phyloP scores from a whole-genome alignment of 1,284 basidiomycete genomes.

The Cutaneotrichosporon spelunceum region DNA sequence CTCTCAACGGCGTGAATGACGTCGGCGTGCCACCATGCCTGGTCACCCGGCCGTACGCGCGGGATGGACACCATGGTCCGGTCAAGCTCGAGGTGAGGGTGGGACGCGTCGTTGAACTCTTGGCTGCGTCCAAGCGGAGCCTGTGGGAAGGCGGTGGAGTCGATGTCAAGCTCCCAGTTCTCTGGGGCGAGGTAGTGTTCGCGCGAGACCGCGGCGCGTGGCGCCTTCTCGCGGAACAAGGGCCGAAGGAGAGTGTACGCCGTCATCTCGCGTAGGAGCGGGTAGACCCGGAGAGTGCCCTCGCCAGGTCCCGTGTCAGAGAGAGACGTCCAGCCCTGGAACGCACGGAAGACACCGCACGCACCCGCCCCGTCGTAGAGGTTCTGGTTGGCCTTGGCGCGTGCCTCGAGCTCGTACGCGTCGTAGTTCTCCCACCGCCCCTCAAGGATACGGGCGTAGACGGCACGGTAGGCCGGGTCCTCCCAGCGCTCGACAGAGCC shows the following conservation, averaged over 20 bases:
- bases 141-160: constrained; percentile 62
- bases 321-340: constrained; percentile 68
- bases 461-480: constrained; percentile 61
- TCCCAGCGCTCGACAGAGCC: constrained; percentile 77
- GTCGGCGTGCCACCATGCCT: constrained; percentile 80
- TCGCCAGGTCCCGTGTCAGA: constrained; percentile 61
- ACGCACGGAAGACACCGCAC: constrained; percentile 71
- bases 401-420: constrained; percentile 40
- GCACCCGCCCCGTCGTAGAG: constrained; percentile 46
- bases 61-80: constrained; percentile 72
- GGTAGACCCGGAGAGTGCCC: constrained; percentile 75
- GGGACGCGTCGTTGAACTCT: constrained; percentile 61
- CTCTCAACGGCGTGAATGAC: constrained; percentile 69
- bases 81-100: constrained; percentile 66
- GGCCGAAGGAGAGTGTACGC: constrained; percentile 72
- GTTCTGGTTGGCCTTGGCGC: constrained; percentile 41
- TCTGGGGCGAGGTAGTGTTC: constrained; percentile 55
- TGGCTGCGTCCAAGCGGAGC: constrained; percentile 62
- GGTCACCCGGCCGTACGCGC: constrained; percentile 69
- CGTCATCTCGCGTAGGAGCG: constrained; percentile 67
- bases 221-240: constrained; percentile 59
- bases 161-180: constrained; percentile 65
- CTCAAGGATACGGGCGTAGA: constrained; percentile 59
- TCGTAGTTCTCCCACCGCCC: constrained; percentile 60
- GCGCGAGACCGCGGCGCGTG: constrained; percentile 22